phyloP scores from a whole-genome alignment of 1,284 basidiomycete genomes.

The Microbotryomycetes sp. region DNA sequence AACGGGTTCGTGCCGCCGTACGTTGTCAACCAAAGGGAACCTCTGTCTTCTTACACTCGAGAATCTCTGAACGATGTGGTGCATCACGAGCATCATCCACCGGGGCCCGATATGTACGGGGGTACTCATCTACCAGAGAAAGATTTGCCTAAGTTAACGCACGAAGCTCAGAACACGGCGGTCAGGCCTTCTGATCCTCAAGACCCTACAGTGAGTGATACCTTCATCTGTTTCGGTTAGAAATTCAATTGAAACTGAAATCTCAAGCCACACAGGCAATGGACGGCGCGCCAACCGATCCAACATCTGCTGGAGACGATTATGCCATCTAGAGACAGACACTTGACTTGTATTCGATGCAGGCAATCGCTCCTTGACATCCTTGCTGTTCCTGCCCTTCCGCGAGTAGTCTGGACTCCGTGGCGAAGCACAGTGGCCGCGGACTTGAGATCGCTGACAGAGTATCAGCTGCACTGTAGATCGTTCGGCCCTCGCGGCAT shows the following conservation, averaged over 20 bases:
- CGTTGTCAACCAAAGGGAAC: neutral
- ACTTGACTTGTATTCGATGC: no score
- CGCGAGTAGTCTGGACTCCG: no score
- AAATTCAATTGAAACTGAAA: neutral
- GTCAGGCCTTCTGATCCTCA: conserved; percentile 6
- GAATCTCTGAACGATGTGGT: conserved; percentile 10
- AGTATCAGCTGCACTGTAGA: no score
- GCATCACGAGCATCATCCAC: neutral
- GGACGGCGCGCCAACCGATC: neutral
- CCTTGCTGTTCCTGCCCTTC: no score
- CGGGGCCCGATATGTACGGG: conserved; percentile 10
- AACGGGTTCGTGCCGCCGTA: neutral
- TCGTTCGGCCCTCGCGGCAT: no score
- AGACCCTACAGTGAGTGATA: neutral
- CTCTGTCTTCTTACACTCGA: conserved; percentile 1
- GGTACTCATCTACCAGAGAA: conserved; percentile 21
- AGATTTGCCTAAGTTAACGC: conserved; percentile 2
- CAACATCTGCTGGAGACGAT: neutral
- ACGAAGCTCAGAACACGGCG: conserved; percentile 8
- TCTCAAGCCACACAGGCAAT: neutral
- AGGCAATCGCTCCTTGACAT: no score
- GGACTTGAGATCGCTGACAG: no score
- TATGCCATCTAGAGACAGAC: neutral
- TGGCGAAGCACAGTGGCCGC: no score
- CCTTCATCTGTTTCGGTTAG: neutral